phyloP scores from a whole-genome alignment of 31 red algal genomes.

The Asparagopsis taxiformis region DNA sequence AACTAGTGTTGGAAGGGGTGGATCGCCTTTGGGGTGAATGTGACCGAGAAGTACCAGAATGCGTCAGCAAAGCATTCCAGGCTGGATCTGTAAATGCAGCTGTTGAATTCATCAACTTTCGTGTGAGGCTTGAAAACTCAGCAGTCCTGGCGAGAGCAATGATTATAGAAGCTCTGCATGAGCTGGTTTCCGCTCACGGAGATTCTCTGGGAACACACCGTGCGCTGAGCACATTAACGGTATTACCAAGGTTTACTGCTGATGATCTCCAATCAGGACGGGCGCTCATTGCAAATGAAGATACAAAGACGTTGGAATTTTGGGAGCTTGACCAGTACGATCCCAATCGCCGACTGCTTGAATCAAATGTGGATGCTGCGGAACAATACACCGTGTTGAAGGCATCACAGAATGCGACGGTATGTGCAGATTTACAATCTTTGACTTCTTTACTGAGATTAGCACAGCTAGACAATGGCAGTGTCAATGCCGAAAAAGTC shows the following conservation, averaged over 20 bases:
- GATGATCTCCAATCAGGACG: slow-evolving; percentile 6
- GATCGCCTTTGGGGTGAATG: slow-evolving; percentile 46
- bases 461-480: not conserved
- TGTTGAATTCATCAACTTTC: slow-evolving; percentile 46
- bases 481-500: not conserved
- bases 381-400: slow-evolving; percentile 3
- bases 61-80: slow-evolving; percentile 37
- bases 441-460: not conserved
- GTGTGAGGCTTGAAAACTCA: slow-evolving; percentile 34
- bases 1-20: slow-evolving; percentile 20
- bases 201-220: slow-evolving; percentile 18
- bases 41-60: slow-evolving; percentile 52
- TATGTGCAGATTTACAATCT: not conserved
- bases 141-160: slow-evolving; percentile 20
- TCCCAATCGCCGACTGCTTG: slow-evolving; percentile 18
- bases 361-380: not conserved
- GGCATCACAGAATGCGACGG: not conserved
- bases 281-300: slow-evolving; percentile 45
- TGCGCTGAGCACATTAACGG: slow-evolving; percentile 23
- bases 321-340: slow-evolving; percentile 39
- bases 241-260: slow-evolving; percentile 32
- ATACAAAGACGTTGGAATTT: slow-evolving; percentile 31
- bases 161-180: slow-evolving; percentile 25
- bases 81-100: slow-evolving; percentile 43
- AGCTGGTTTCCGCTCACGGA: slow-evolving; percentile 15